Conservation (phyloP, 106 monocot species). For the Dendrobium huoshanense region DNA sequence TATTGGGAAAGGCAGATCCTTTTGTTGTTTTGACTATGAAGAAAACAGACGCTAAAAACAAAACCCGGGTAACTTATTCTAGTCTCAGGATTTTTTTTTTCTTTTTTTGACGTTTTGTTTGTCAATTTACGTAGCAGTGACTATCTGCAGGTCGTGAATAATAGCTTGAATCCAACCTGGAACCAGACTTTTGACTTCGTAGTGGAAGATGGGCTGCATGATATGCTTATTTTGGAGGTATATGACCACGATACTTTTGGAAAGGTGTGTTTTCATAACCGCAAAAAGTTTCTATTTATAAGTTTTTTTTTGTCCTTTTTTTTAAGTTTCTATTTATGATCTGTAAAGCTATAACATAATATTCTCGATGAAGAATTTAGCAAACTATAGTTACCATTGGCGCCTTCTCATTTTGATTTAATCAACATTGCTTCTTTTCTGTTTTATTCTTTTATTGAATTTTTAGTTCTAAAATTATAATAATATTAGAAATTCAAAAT, state of each 20-base stretch:
- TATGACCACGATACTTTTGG: constrained; percentile 90
- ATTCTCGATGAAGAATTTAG: not conserved
- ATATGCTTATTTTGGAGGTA: constrained; percentile 94
- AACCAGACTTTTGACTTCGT: constrained; percentile 98
- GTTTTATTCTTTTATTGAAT: not conserved
- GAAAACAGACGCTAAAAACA: constrained; percentile 72
- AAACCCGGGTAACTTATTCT: constrained; percentile 67
- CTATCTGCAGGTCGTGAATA: constrained; percentile 76
- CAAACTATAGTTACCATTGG: not conserved
- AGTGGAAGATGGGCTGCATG: constrained; percentile 97
- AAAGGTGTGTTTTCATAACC: constrained; percentile 39
- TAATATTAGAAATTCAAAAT: not conserved
- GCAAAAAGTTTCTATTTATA: not conserved
- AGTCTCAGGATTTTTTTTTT: not conserved
- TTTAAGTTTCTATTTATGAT: not conserved
- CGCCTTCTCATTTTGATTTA: not conserved
- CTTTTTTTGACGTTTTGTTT: not conserved
- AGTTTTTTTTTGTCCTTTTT: not conserved
- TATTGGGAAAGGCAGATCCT: constrained; percentile 91
- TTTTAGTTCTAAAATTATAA: not conserved
- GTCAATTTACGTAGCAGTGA: not conserved
- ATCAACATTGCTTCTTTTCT: not conserved
- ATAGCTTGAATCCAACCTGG: constrained; percentile 87
- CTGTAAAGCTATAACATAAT: not conserved
- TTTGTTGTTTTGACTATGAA: constrained; percentile 83